phyloP scores from a whole-genome alignment of 192 early-diverging fungal species.

The Coemansia guatemalensis region DNA sequence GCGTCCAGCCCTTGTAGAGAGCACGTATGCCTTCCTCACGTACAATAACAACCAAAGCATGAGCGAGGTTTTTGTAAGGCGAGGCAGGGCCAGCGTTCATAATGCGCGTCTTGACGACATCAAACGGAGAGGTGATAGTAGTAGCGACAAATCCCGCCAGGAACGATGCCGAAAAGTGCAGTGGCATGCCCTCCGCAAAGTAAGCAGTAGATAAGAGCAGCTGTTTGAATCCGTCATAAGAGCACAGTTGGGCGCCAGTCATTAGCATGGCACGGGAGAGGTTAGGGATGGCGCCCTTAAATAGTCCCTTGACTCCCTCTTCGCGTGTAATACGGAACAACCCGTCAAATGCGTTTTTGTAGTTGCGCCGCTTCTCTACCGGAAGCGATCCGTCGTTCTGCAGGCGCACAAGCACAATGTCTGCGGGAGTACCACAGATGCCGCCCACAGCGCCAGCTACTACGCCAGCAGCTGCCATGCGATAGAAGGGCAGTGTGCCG shows the following conservation, averaged over 20 bases:
- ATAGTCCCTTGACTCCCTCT: constrained; percentile 75
- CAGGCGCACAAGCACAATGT: constrained; percentile 79
- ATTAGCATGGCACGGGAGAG: constrained; percentile 88
- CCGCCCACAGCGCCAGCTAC: constrained; percentile 59
- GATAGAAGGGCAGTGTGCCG: constrained; percentile 46
- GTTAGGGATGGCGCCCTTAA: constrained; percentile 89
- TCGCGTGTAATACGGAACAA: constrained; percentile 71
- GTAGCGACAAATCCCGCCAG: constrained; percentile 75
- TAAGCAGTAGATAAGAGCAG: constrained; percentile 59
- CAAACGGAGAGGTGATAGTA: constrained; percentile 73
- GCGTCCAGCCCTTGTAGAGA: constrained; percentile 84
- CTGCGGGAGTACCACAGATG: constrained; percentile 74
- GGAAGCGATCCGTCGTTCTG: constrained; percentile 77
- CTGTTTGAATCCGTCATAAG: constrained; percentile 79
- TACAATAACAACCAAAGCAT: constrained; percentile 58
- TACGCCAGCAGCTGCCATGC: constrained; percentile 38
- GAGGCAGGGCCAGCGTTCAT: constrained; percentile 67
- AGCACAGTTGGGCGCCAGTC: constrained; percentile 68
- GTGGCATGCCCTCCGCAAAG: constrained; percentile 62
- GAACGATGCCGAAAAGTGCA: constrained; percentile 71
- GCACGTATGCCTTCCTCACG: constrained; percentile 65
- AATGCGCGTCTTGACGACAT: constrained; percentile 83
- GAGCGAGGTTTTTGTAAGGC: constrained; percentile 31
- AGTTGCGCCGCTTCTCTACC: constrained; percentile 63
- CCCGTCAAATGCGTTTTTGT: constrained; percentile 74